Conservation (phyloP, 1,284 basidiomycete genomes). For the Thecaphora thlaspeos region DNA sequence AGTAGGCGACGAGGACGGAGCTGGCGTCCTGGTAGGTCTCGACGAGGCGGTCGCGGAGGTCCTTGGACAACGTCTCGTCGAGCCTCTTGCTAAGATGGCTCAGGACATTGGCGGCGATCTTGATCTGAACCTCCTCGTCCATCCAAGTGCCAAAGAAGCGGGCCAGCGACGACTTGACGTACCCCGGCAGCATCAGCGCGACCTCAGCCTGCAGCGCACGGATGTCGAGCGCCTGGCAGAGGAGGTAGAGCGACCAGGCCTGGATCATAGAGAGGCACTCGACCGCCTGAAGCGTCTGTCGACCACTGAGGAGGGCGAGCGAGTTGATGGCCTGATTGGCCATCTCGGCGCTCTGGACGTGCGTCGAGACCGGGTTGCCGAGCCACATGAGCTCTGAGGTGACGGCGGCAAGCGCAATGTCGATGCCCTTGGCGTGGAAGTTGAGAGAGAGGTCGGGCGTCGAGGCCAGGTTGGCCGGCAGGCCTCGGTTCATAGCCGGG, state of each 20-base stretch:
- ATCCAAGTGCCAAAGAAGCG: conserved; percentile 49
- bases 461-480: conserved; percentile 41
- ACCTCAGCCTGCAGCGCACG: conserved; percentile 44
- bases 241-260: conserved; percentile 47
- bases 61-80: conserved; percentile 46
- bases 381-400: conserved; percentile 73
- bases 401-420: conserved; percentile 65
- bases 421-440: conserved; percentile 80
- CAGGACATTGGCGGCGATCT: conserved; percentile 31
- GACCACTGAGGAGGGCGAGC: conserved; percentile 40
- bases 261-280: conserved; percentile 47
- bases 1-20: conserved; percentile 45
- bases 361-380: conserved; percentile 79
- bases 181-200: conserved; percentile 23
- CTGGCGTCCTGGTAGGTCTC: conserved; percentile 45
- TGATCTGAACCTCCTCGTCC: conserved; percentile 25
- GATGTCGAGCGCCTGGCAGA: conserved; percentile 52
- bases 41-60: conserved; percentile 36
- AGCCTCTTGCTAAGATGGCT: conserved; percentile 38
- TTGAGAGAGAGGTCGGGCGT: conserved; percentile 60
- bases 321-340: conserved; percentile 47
- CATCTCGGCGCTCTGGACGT: conserved; percentile 65
- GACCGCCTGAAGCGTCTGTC: conserved; percentile 40
- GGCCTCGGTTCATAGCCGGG: conserved; percentile 41
- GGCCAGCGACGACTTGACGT: conserved; percentile 24